A percentile compares a stretch with the other conserved stretches of the same genome.
These are phyloP conservation scores for Umbelopsis sp. DNA, from an alignment of 192 early-diverging fungal genomes.

Conservation along the genomic window DNA sequence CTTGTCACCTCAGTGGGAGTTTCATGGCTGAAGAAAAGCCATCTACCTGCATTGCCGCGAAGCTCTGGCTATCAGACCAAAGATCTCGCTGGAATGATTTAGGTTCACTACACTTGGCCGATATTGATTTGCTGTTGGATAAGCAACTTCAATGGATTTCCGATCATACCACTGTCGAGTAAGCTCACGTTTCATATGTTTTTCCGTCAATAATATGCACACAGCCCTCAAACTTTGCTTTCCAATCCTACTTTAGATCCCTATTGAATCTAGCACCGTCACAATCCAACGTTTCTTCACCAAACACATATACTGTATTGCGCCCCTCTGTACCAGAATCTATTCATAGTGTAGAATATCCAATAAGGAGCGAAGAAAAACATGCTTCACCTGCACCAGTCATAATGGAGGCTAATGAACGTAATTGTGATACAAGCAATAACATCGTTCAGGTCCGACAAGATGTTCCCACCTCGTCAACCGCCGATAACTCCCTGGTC, in stretches of 20 bases:
- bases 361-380: too few species aligned
- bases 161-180: neutral
- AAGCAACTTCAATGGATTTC: conserved; percentile 2
- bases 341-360: too few species aligned
- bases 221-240: neutral
- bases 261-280: too few species aligned
- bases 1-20: neutral
- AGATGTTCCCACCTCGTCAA: too few species aligned
- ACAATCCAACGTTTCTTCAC: too few species aligned
- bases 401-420: too few species aligned
- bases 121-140: conserved; percentile 6
- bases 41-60: conserved; percentile 1
- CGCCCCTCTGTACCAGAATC: too few species aligned
- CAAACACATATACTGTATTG: too few species aligned
- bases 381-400: too few species aligned
- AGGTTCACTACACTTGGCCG: conserved; percentile 10
- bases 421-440: too few species aligned
- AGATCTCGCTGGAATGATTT: conserved; percentile 10
- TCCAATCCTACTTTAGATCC: neutral
- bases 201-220: neutral
- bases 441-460: too few species aligned
- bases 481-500: too few species aligned
- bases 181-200: neutral
- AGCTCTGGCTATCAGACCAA: conserved; percentile 2
- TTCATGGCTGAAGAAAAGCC: conserved; percentile 14